Base-by-base conservation (phyloP, 164 flowering plant species). In the Stephania yunnanensis region DNA sequence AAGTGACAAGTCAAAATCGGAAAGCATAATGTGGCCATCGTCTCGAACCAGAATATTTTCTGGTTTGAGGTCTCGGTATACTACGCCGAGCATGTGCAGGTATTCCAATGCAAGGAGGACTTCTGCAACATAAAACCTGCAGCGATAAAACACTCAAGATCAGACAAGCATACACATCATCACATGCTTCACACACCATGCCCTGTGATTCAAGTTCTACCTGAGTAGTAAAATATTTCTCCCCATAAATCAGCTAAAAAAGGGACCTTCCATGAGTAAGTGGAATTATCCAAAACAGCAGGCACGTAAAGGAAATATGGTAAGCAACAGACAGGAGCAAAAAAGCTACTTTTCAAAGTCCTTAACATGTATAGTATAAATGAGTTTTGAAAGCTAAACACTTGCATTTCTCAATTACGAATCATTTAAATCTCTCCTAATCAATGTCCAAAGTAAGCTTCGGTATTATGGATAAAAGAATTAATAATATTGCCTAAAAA, bases 81-180 rank as follows among this genome's bases (percentile, higher is more conserved):
- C 90, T 48, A 94, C 91, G 71, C 98, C 98, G 58, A 91, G 92
- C 98, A 94, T 91, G 84, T 94, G 98, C 65, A 94, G 82, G 85
- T 94, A 94, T 80, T 94, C 98, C 74, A 94, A 76, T 0, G 97
- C 96, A 71, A 94, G 90, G 50, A 94, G 92, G 73, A 94, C 90
- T 80, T 94, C 97, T 30, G 98, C 95, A 74, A 83, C 91, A 78
- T 94, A 94, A 78, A 94, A 94, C 84, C 98, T 94, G 87, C 78
- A 83, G 25, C 13, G 69, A 29, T 44, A 48, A 74, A 74, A 67
- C 45, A 44, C 15, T 65, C 42, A 8, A 67, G 52, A 69, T 75
- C 55, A 74, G 63, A 69, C n/a, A 70, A 53, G 20, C 9, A 15
- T 36, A 2, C 42, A 36, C 42, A 36, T 36, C 42, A 36, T 36